A percentile compares a stretch with the other conserved stretches of the same genome.
Conservation (phyloP, 1,284 basidiomycete genomes). For the Puccinia coronata region DNA sequence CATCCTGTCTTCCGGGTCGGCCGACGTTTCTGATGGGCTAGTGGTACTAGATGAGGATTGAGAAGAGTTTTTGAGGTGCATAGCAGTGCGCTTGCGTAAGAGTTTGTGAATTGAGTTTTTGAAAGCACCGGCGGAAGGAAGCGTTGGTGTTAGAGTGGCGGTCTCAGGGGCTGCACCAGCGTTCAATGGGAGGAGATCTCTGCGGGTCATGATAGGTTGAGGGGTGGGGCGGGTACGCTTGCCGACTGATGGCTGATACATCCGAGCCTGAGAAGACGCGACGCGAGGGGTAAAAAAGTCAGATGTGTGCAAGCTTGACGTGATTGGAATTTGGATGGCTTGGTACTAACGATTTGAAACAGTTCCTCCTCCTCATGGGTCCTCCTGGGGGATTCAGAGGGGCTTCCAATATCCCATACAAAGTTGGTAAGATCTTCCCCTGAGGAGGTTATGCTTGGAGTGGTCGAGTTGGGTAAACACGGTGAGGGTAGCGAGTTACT, state of each 20-base stretch:
- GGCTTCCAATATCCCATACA: not conserved
- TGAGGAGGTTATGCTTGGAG: not conserved
- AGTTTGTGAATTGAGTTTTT: not conserved
- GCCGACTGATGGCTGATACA: not conserved
- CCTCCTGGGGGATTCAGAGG: conserved; percentile 10
- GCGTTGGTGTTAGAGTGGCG: conserved; percentile 1
- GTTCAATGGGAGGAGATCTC: not conserved
- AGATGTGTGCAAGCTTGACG: not conserved
- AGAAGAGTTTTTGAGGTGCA: conserved; percentile 20
- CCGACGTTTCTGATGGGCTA: not conserved
- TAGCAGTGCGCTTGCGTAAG: not conserved
- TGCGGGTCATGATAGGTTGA: not conserved
- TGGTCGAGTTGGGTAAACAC: not conserved
- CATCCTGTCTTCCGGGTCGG: not conserved
- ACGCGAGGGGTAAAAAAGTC: not conserved
- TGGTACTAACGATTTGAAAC: conserved; percentile 5
- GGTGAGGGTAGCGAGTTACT: not conserved
- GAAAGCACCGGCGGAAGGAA: not conserved
- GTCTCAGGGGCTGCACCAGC: not conserved
- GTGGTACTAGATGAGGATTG: conserved; percentile 25
- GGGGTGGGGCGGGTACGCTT: conserved; percentile 10
- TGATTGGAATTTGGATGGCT: not conserved
- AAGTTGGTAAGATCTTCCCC: conserved; percentile 20
- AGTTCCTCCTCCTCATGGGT: not conserved
- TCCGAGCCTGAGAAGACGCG: conserved; percentile 11